Evolutionary conservation across 331 rosid species (phyloP), one percentile per base, ranked within the genome.

Genomic region (Rhamnella rubrinervis): DNA sequence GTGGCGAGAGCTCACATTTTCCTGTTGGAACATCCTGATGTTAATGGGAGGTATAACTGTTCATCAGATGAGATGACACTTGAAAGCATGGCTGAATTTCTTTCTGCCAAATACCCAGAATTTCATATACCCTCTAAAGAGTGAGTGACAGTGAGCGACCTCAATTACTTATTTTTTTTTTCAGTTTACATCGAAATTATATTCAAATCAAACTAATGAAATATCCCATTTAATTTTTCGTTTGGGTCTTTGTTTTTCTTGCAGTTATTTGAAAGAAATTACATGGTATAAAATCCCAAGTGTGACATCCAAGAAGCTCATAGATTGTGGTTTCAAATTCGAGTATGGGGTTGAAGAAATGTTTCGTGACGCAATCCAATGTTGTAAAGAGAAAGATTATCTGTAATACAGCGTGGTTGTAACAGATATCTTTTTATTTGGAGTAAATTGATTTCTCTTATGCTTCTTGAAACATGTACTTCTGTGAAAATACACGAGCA

Each of bases 361-460:
- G 75, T 65, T 85, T 41, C 78, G 66, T 5, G 96, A 72, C 26
- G 79, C 87, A 49, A 86, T 91, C 73, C 68, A 76, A 41, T 81
- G 91, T 39, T 83, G 88, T 81, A 86, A 77, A 61, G 79, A 77
- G 71, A 90, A 79, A 72, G 89, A 88, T 53, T 80, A 65, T 74
- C 68, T 87, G 25, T 72, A 75, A 68, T 12, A 51, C 37, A 57
- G 18, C 21, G 17, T 19, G 44, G 31, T 25, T 4, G 47, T 40
- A 5, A 40, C 3, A 40, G 23, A 40, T 12, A 23, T 1, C 1
- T 23, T 23, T 23, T 23, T 23, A 23, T 23, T 23, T 23, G 23
- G 23, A 23, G 23, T 23, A 23, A 23, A 23, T 23, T 23, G 23
- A 23, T 23, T 23, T 23, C 23, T 23, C 23, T 23, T 23, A 23